Percentiles rank a stretch among this genome's conserved stretches.
Evolutionary conservation across 2,329 filamentous ascomycete genomes (phyloP).

Genomic region (Stenocarpella maydis): DNA sequence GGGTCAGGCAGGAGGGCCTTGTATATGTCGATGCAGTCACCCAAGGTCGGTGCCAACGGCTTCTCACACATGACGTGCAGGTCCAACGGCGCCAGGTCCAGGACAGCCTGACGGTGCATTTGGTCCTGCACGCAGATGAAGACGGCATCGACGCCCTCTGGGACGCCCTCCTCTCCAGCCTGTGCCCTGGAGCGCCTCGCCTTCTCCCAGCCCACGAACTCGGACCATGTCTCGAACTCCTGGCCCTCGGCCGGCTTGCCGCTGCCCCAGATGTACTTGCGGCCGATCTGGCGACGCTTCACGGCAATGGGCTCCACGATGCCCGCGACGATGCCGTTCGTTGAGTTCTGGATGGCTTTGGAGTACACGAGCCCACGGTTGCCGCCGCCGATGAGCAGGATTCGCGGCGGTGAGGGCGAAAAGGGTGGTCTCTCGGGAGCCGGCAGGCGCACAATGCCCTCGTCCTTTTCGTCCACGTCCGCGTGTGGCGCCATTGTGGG

Average conservation of each 20-base stretch:
- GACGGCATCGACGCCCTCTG: not conserved
- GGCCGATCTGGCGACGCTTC: constrained; percentile 7
- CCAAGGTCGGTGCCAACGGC: not conserved
- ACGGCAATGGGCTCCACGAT: constrained; percentile 10
- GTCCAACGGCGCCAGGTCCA: not conserved
- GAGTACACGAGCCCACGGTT: not conserved
- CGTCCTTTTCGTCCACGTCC: not conserved
- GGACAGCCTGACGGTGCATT: not conserved
- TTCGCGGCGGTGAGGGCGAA: not conserved
- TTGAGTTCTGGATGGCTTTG: constrained; percentile 11
- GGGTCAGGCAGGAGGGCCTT: not conserved
- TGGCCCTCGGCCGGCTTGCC: constrained; percentile 13
- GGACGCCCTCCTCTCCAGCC: not conserved
- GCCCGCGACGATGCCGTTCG: not conserved
- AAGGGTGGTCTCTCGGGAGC: constrained; percentile 4
- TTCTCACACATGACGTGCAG: constrained; percentile 19
- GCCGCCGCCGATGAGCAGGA: constrained; percentile 7
- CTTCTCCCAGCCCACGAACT: constrained; percentile 6
- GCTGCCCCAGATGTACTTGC: constrained; percentile 8
- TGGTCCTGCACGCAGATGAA: constrained; percentile 22
- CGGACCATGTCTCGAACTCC: constrained; percentile 1
- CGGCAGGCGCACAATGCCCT: constrained; percentile 1
- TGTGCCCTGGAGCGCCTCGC: not conserved
- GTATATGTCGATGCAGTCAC: constrained; percentile 2
- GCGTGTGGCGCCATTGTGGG: constrained; percentile 10